Percentiles rank a stretch among this genome's conserved stretches.
Evolutionary conservation across 495 filamentous ascomycete genomes (phyloP).

Genomic region (Hyaloscypha finlandica): DNA sequence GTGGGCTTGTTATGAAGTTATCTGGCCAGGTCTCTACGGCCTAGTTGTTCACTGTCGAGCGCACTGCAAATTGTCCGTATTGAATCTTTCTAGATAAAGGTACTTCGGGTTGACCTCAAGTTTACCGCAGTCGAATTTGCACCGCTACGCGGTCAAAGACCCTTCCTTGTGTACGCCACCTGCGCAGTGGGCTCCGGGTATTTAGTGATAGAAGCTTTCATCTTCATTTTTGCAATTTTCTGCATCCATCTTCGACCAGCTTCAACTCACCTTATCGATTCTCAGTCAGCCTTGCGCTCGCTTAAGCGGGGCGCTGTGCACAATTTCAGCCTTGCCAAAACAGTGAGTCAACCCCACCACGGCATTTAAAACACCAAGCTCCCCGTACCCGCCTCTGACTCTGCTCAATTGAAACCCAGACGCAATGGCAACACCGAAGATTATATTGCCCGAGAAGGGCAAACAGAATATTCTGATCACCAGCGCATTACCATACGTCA

Average conservation of each 20-base stretch:
- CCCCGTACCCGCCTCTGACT: neutral
- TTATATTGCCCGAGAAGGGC: slow-evolving; percentile 47
- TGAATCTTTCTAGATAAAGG: no score
- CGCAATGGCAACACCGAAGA: slow-evolving; percentile 33
- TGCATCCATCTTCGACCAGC: no score
- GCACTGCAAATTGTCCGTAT: no score
- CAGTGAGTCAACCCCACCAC: slow-evolving; percentile 6
- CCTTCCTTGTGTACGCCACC: no score
- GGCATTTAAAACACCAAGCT: slow-evolving; percentile 10
- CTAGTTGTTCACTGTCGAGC: no score
- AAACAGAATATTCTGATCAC: slow-evolving; percentile 55
- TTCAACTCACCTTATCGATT: neutral
- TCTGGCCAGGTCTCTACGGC: no score
- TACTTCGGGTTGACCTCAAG: no score
- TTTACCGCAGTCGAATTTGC: no score
- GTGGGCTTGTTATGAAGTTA: no score
- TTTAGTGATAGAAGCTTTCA: no score
- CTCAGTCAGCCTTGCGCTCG: slow-evolving; percentile 11
- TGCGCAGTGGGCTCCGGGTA: no score
- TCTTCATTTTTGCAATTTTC: neutral
- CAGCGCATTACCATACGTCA: slow-evolving; percentile 71
- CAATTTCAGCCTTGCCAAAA: slow-evolving; percentile 5
- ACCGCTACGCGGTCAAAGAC: no score
- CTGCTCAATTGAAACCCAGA: slow-evolving; percentile 21
- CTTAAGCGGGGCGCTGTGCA: neutral